These are phyloP conservation scores for Cladosporium sp. DNA, from an alignment of 2,329 filamentous ascomycete genomes.

Conservation along the genomic window DNA sequence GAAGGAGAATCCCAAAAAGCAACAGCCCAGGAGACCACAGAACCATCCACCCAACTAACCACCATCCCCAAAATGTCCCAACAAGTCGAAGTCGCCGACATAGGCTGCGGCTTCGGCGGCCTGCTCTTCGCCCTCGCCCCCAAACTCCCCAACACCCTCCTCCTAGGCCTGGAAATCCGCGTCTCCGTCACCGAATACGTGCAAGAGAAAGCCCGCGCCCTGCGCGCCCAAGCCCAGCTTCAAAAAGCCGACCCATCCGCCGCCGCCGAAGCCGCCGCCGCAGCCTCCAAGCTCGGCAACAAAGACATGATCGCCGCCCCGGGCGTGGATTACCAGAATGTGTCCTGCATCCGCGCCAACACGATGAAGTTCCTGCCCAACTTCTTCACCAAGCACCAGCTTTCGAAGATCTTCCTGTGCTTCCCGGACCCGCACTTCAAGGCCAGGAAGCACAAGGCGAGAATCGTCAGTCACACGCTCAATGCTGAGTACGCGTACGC, in stretches of 20 bases:
- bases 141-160: constrained; percentile 75
- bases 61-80: constrained; percentile 52
- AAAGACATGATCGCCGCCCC: constrained; percentile 24
- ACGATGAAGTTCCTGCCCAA: constrained; percentile 99
- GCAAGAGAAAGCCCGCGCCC: constrained; percentile 78
- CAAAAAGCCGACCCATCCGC: not conserved
- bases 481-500: constrained; percentile 94
- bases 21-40: constrained; percentile 17
- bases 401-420: constrained; percentile 93
- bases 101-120: constrained; percentile 95
- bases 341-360: constrained; percentile 86
- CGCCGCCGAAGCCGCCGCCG: constrained; percentile 5
- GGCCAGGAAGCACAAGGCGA: constrained; percentile 91
- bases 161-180: constrained; percentile 92
- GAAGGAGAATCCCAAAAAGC: constrained; percentile 24
- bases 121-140: constrained; percentile 84
- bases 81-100: constrained; percentile 89
- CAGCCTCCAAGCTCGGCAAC: constrained; percentile 7
- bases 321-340: constrained; percentile 71
- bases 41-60: constrained; percentile 14
- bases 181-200: constrained; percentile 89
- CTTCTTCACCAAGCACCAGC: constrained; percentile 80
- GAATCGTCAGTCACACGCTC: constrained; percentile 86
- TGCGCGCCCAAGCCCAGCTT: constrained; percentile 64
- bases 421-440: constrained; percentile 99